Evolutionary conservation across 2,329 filamentous ascomycete species (phyloP), one percentile per base, ranked within the genome.

Genomic region (Aspergillus texensis): DNA sequence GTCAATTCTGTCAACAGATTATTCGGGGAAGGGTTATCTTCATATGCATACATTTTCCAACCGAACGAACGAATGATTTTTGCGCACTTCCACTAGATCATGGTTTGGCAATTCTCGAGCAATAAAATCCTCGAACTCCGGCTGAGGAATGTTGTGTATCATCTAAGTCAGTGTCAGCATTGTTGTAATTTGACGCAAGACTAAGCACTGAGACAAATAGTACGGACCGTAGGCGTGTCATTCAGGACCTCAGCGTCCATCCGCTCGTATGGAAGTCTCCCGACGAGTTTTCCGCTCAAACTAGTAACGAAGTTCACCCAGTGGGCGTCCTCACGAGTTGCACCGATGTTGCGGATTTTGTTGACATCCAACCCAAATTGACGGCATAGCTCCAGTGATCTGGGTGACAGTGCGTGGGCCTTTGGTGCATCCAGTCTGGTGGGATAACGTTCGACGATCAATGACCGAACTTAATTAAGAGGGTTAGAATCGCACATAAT

Each of bases 111-210:
- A 52, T 16, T 66, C 57, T 5, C 67, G 58, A 3, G 73, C 69
- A 2, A 81, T 62, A 16, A 76, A 66, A n/a, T 78, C 67, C 53
- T 82, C 80, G 62, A 80, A 79, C 1, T 67, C 71, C 9, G 79
- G 79, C 46, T 82, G 79, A 0, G 79, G 76, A 6, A 81, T 77
- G 61, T 81, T 81, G 52, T 80, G 78, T 28, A 82, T 79, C 79
- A 81, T 80, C 70, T 70, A 24, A 4, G 21, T 30, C 24, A 10
- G 11, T 8, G 8, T 24, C 26, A 54, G 45, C 48, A 36, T 54
- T 75, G 10, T 14, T 26, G 4, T 14, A 14, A 19, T 6, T 28
- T 28, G 24, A 11, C 21, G 4, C 24, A 16, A 28, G 14, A 48
- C 10, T 3, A 6, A 11, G 8, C 14, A 48, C 45, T 24, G 45